These are phyloP conservation scores for Lichtheimia ornata DNA, from an alignment of 371 early-diverging fungal genomes.

Conservation along the genomic window DNA sequence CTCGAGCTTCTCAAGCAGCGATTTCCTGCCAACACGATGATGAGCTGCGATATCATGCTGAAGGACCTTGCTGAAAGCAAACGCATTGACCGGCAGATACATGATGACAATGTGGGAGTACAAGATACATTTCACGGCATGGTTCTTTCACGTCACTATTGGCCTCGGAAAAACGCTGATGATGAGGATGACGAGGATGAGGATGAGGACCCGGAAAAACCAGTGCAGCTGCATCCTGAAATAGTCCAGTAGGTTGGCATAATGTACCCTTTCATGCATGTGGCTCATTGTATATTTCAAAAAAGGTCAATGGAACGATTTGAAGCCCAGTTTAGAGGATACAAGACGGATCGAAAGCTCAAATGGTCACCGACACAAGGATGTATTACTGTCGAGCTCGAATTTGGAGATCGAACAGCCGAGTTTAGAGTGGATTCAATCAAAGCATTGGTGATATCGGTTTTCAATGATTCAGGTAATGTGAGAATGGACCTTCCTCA, in stretches of 20 bases:
- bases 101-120: conserved; percentile 14
- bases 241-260: no score
- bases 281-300: not conserved
- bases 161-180: conserved; percentile 22
- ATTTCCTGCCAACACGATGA: conserved; percentile 33
- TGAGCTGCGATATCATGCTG: conserved; percentile 44
- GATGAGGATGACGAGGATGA: conserved; percentile 20
- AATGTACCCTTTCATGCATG: no score
- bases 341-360: conserved; percentile 26
- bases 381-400: conserved; percentile 27
- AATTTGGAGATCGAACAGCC: conserved; percentile 17
- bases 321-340: conserved; percentile 19
- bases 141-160: conserved; percentile 35
- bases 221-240: no score
- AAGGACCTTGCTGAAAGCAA: conserved; percentile 34
- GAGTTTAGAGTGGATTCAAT: conserved; percentile 21
- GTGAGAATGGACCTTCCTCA: not conserved
- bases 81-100: conserved; percentile 33
- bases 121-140: conserved; percentile 22
- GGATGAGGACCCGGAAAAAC: not conserved
- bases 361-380: conserved; percentile 29
- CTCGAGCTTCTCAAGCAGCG: conserved; percentile 36
- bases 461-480: conserved; percentile 25
- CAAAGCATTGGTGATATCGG: conserved; percentile 25
- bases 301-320: conserved; percentile 17